Conservation (phyloP, 441 rosid species). For the Gossypium davidsonii region DNA sequence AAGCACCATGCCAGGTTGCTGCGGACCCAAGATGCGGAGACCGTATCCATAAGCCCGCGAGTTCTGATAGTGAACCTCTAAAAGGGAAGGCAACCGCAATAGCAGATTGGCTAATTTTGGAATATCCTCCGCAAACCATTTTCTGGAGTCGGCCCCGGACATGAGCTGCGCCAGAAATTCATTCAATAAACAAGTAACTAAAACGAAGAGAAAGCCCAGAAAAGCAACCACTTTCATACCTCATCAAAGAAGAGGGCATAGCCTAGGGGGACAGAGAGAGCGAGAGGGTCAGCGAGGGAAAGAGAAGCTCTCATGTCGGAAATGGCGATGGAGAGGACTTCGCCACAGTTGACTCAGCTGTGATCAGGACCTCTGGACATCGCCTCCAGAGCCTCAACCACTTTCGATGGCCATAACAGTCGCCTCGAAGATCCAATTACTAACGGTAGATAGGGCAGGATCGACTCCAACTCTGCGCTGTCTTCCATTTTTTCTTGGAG, state of each 20-base stretch:
- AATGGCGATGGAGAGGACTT: constrained; percentile 46
- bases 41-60: too few relatives aligned
- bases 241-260: constrained; percentile 73
- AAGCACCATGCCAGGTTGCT: too few relatives aligned
- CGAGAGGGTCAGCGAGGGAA: constrained; percentile 33
- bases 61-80: too few relatives aligned
- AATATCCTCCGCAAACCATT: too few relatives aligned
- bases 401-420: constrained; percentile 57
- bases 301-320: constrained; percentile 49
- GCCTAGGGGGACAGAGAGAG: constrained; percentile 46
- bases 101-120: too few relatives aligned
- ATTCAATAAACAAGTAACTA: background rate
- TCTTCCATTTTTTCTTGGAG: constrained; percentile 28
- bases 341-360: constrained; percentile 58
- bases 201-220: background rate
- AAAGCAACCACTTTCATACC: constrained; percentile 25
- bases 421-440: constrained; percentile 38
- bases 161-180: too few relatives aligned
- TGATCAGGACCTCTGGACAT: constrained; percentile 51
- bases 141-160: too few relatives aligned
- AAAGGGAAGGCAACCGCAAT: too few relatives aligned
- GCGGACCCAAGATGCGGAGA: too few relatives aligned
- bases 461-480: constrained; percentile 45
- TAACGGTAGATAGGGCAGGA: constrained; percentile 48
- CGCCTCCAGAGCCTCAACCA: constrained; percentile 49